These are phyloP conservation scores for Nigrospora sphaerica DNA, from an alignment of 2,329 filamentous ascomycete species.

Conservation along the genomic window DNA sequence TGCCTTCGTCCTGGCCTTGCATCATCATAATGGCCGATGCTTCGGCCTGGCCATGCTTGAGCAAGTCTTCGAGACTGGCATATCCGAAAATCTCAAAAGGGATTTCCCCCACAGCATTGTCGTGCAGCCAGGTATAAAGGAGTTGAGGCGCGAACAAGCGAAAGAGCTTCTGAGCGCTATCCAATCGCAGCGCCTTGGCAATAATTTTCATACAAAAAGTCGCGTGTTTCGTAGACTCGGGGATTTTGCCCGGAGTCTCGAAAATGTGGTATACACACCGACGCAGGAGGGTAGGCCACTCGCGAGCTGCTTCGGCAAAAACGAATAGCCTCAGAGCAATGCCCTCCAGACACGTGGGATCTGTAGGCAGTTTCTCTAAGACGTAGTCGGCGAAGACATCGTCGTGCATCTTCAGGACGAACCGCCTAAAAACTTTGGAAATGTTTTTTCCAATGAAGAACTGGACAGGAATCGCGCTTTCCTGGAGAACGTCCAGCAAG, in stretches of 20 bases:
- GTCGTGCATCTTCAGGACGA: slow-evolving; percentile 76
- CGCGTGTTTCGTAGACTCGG: slow-evolving; percentile 61
- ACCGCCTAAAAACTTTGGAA: slow-evolving; percentile 70
- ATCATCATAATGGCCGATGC: slow-evolving; percentile 75
- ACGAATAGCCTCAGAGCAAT: slow-evolving; percentile 78
- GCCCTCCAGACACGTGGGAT: slow-evolving; percentile 67
- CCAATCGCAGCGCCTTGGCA: slow-evolving; percentile 56
- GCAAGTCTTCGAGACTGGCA: slow-evolving; percentile 56
- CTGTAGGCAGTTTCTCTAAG: slow-evolving; percentile 67
- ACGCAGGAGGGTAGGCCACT: slow-evolving; percentile 80
- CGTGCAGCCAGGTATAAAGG: slow-evolving; percentile 81
- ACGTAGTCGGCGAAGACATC: slow-evolving; percentile 73
- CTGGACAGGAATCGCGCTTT: slow-evolving; percentile 64
- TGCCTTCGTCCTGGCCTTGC: slow-evolving; percentile 62
- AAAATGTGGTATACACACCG: slow-evolving; percentile 91
- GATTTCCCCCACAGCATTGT: slow-evolving; percentile 59
- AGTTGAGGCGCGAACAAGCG: slow-evolving; percentile 80
- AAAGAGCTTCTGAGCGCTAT: slow-evolving; percentile 66
- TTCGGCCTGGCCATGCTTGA: slow-evolving; percentile 68
- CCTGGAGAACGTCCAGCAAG: slow-evolving; percentile 64
- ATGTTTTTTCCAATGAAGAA: slow-evolving; percentile 66
- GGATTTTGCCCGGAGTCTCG: slow-evolving; percentile 73
- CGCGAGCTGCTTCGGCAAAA: slow-evolving; percentile 68
- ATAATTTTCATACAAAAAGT: slow-evolving; percentile 63
- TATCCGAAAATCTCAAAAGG: slow-evolving; percentile 87